Percentiles rank a stretch among this genome's conserved stretches.
phyloP scores from a whole-genome alignment of 129 eudicot species.

The Pseudognaphalium luteoalbum region DNA sequence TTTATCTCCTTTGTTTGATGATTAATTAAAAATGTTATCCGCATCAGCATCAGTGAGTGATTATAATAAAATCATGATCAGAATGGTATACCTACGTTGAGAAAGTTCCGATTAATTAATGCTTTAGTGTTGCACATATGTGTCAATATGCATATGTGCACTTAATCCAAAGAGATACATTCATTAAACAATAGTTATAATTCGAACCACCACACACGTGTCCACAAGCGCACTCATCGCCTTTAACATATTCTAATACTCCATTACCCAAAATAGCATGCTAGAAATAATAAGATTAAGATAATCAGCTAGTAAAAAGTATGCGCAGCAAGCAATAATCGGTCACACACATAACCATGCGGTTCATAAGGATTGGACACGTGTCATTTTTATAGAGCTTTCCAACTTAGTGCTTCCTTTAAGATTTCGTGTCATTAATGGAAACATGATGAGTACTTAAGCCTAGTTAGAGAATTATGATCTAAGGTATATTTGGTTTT shows the following conservation, averaged over 20 bases:
- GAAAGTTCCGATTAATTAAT: slow-evolving; percentile 27
- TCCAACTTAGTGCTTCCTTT: slow-evolving; percentile 31
- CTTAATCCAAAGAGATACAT: slow-evolving; percentile 30
- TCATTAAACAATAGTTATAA: slow-evolving; percentile 31
- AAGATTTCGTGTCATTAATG: slow-evolving; percentile 25
- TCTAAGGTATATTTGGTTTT: slow-evolving; percentile 4
- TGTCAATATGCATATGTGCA: slow-evolving; percentile 50
- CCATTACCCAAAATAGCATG: slow-evolving; percentile 48
- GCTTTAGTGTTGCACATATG: slow-evolving; percentile 29
- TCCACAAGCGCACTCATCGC: slow-evolving; percentile 42
- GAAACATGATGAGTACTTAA: slow-evolving; percentile 28
- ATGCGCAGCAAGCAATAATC: slow-evolving; percentile 7
- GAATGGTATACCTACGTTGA: slow-evolving; percentile 28
- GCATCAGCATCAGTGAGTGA: slow-evolving; percentile 19
- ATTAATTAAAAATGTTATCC: neutral
- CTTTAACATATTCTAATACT: slow-evolving; percentile 36
- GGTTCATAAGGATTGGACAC: slow-evolving; percentile 41
- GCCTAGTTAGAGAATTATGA: slow-evolving; percentile 22
- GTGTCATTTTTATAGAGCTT: slow-evolving; percentile 28
- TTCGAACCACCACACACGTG: slow-evolving; percentile 49
- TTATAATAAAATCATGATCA: slow-evolving; percentile 3
- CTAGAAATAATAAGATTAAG: slow-evolving; percentile 37
- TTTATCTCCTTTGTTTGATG: slow-evolving; percentile 29
- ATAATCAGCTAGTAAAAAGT: slow-evolving; percentile 11
- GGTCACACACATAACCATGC: slow-evolving; percentile 29